Base-by-base conservation (phyloP, 73 alveolate species). In the Tetrahymena elliotti region DNA sequence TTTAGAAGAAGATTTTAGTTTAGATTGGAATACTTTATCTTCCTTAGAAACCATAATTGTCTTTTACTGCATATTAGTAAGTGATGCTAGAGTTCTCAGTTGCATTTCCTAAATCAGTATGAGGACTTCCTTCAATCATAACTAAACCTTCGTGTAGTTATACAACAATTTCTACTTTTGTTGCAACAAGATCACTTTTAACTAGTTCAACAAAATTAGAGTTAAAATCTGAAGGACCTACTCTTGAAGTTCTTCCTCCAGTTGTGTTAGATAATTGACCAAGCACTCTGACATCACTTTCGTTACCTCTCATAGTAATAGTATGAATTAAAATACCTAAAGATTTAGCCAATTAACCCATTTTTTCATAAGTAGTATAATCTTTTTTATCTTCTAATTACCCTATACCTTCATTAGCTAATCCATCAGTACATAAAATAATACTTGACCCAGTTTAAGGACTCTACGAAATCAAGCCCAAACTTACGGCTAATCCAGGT, bases 341-440 rank as follows among this genome's bases (percentile, higher is more conserved):
- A 39, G 94, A 96, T 93, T 97, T 96, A 20, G 99, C 99, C 22
- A 93, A 94, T 53, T 97, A 96, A 35, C 98, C 99, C 33, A 98
- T 95, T 83, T 94, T 88, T 94, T 97, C 98, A 96, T 98, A 98
- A 96, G 98, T 98, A 36, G 95, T 95, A 35, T 82, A 94, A 24
- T 35, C 97, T 84, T 96, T 95, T 4, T 95, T 97, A 83, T 84
- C 94, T 96, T 97, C 98, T 53, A 98, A 93, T 39, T 96, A 41
- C 15, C 99, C 99, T 9, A 98, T 93, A 27, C 99, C 99, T 83
- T 96, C 97, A 97, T 98, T 98, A 53, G 99, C 99, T 35, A 98
- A 96, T 4, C 99, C 99, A 97, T 98, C 99, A 35, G 99, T 98
- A 84, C 99, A 98, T 53, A 98, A 82, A 31, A 98, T 96, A n/a